phyloP scores from a whole-genome alignment of 441 rosid species.

The Geranium incanum region DNA sequence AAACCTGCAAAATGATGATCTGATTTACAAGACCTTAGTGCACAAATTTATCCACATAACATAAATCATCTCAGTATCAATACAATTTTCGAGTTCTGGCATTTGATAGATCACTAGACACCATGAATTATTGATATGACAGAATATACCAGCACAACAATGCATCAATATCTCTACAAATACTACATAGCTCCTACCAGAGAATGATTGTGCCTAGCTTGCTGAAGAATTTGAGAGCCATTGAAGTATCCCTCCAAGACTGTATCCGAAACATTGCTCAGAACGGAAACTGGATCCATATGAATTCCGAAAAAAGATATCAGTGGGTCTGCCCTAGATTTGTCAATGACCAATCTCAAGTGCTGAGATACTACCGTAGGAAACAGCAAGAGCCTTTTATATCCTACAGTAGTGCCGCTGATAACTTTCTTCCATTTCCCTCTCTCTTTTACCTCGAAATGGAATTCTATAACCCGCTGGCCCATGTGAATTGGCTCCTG shows the following conservation, averaged over 20 bases:
- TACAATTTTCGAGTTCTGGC: neutral
- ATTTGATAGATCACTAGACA: neutral
- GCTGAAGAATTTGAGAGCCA: conserved; percentile 21
- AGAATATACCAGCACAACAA: neutral
- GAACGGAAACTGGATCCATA: conserved; percentile 40
- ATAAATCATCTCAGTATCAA: neutral
- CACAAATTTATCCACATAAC: neutral
- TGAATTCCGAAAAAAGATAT: conserved; percentile 59
- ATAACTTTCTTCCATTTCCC: conserved; percentile 50
- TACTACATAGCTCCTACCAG: conserved; percentile 1
- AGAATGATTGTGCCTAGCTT: conserved; percentile 9
- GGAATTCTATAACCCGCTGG: conserved; percentile 53
- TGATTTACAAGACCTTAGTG: neutral
- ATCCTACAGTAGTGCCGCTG: conserved; percentile 66
- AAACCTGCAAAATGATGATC: neutral
- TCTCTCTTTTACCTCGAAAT: conserved; percentile 34
- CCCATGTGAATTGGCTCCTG: conserved; percentile 91
- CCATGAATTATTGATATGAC: neutral
- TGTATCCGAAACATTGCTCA: conserved; percentile 15
- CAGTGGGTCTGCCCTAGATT: conserved; percentile 62
- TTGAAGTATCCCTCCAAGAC: conserved; percentile 16
- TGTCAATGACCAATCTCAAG: conserved; percentile 54
- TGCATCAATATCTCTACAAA: conserved; percentile 2
- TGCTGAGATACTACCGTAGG: conserved; percentile 36
- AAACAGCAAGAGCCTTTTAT: conserved; percentile 54